Evolutionary conservation across 805 yeast species (phyloP), one percentile per base, ranked within the genome.

Genomic region (Middelhovenomyces tepae): DNA sequence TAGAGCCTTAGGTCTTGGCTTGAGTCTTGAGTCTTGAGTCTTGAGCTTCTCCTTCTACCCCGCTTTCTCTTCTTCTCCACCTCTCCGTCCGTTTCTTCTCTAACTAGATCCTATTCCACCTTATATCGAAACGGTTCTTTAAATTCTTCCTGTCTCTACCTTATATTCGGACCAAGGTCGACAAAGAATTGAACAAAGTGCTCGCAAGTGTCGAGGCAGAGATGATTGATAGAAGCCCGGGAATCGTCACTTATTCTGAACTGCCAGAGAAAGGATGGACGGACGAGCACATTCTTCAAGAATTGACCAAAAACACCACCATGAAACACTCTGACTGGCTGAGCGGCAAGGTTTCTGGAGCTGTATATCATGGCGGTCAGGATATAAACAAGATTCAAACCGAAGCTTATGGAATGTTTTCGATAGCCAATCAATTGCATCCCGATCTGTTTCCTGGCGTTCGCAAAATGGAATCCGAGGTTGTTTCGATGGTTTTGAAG

Each of bases 401-500:
- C 6, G 57, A 69, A 35, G 91, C 95, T 1, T 87, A 74, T 54
- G 70, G 74, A 34, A 69, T 70, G 49, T 87, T 73, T 55, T 73
- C 91, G 4, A 86, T 87, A 16, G 85, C 96, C 2, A 89, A 91
- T 59, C 98, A 91, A 59, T 64, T 89, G 32, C 98, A 89, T 54
- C 98, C 98, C 0, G 97, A 89, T 57, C 91, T 86, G 3, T 89
- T 89, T 52, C 98, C 97, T 0, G 97, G 93, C 4, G 82, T 89
- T 5, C 73, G 98, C 27, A 86, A 89, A 56, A 87, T 89, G 95
- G 98, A 89, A 53, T 65, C 95, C 5, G 97, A 91, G 51, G 84
- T 87, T 7, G 96, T 89, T 3, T 65, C 89, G 1, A 91, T 91
- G 97, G 87, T 81, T 4, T 62, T 91, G 42, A 68, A 65, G 13